Evolutionary conservation across 352 stramenopile species (phyloP).

Genomic region (Phytophthora boehmeriae): DNA sequence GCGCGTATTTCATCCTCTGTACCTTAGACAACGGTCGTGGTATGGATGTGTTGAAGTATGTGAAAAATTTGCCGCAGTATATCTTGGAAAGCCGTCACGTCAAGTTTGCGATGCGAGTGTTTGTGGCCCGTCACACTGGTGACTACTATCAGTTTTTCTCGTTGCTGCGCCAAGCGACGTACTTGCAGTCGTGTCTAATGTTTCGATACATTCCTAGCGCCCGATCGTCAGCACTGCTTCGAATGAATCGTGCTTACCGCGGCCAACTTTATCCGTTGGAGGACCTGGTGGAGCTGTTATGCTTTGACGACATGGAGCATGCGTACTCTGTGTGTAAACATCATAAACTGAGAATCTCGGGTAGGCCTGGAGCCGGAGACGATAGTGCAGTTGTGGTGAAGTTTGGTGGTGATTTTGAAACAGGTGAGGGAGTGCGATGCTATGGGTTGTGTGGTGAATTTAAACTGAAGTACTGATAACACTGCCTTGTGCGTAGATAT

Average conservation of each 20-base stretch:
- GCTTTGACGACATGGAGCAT: conserved; percentile 85
- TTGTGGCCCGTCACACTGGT: conserved; percentile 83
- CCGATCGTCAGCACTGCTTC: conserved; percentile 70
- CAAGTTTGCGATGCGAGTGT: conserved; percentile 88
- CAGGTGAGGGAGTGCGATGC: conserved; percentile 45
- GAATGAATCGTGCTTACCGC: conserved; percentile 81
- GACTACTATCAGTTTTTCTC: conserved; percentile 88
- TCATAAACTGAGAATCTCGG: conserved; percentile 65
- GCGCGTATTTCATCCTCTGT: conserved; percentile 87
- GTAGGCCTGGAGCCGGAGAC: conserved; percentile 45
- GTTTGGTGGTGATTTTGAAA: conserved; percentile 81
- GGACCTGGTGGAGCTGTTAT: conserved; percentile 69
- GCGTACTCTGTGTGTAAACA: conserved; percentile 65
- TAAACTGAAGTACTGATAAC: conserved; percentile 4
- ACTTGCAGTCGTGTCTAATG: conserved; percentile 83
- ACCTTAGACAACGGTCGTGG: conserved; percentile 85
- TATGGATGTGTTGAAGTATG: conserved; percentile 87
- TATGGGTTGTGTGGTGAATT: neutral
- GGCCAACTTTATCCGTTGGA: conserved; percentile 71
- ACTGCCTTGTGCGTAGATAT: conserved; percentile 42
- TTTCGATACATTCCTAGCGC: conserved; percentile 84
- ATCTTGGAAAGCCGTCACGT: conserved; percentile 76
- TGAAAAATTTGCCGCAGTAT: conserved; percentile 66
- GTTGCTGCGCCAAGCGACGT: conserved; percentile 74
- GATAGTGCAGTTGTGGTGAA: conserved; percentile 62